Evolutionary conservation across 2,329 filamentous ascomycete genomes (phyloP).

Genomic region (Xylaria polymorpha): DNA sequence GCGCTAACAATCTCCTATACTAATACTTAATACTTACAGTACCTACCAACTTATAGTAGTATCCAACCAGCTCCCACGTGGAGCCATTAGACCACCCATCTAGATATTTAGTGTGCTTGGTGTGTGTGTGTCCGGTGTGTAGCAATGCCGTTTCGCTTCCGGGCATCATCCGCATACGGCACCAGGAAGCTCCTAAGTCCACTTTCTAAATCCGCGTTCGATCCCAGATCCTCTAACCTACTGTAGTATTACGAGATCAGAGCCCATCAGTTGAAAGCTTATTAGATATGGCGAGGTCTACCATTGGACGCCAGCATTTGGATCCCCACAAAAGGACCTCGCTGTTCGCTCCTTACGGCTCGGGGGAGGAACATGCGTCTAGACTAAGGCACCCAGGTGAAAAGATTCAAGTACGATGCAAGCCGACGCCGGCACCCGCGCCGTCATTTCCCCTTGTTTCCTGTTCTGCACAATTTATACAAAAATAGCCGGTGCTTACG

Average conservation of each 20-base stretch:
- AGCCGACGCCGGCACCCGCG: slow-evolving; percentile 17
- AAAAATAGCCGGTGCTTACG: slow-evolving; percentile 1
- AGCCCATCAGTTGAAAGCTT: slow-evolving; percentile 12
- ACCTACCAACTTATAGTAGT: background rate
- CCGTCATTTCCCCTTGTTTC: background rate
- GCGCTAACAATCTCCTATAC: background rate
- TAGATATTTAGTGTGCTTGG: background rate
- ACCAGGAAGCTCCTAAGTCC: slow-evolving; percentile 10
- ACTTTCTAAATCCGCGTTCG: slow-evolving; percentile 27
- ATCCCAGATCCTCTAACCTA: background rate
- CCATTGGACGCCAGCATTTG: slow-evolving; percentile 21
- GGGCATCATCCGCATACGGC: slow-evolving; percentile 16
- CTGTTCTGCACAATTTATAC: slow-evolving; percentile 2
- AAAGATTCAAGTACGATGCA: slow-evolving; percentile 3
- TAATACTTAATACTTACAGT: no score
- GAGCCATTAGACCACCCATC: background rate
- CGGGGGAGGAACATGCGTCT: no score
- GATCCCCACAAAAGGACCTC: slow-evolving; percentile 24
- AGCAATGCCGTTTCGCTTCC: slow-evolving; percentile 35
- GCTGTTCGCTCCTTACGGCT: slow-evolving; percentile 24
- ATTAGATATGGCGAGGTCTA: background rate
- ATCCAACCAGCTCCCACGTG: background rate
- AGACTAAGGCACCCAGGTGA: background rate
- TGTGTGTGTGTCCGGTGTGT: slow-evolving; percentile 1
- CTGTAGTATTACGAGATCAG: slow-evolving; percentile 8